Evolutionary conservation across 106 monocot genomes (phyloP).

Genomic region (Gastrodia elata): DNA sequence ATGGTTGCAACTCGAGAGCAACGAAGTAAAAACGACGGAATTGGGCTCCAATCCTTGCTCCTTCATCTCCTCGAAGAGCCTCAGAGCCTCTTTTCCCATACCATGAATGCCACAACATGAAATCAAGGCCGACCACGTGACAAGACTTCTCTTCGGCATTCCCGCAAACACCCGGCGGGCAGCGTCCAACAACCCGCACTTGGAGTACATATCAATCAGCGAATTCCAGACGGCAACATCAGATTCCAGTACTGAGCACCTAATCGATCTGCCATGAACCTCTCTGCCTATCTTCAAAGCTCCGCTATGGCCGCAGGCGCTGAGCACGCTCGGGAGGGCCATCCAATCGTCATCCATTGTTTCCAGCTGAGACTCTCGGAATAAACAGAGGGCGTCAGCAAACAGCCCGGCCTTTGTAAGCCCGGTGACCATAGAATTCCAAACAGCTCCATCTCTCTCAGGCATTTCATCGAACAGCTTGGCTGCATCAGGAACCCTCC

Average conservation of each 20-base stretch:
- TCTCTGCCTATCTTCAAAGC: conserved; percentile 51
- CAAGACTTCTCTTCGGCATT: conserved; percentile 25
- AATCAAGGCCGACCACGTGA: conserved; percentile 54
- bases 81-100: conserved; percentile 26
- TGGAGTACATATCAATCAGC: conserved; percentile 63
- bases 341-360: conserved; percentile 20
- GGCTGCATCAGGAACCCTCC: conserved; percentile 23
- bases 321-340: conserved; percentile 48
- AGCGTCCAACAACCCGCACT: conserved; percentile 41
- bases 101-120: conserved; percentile 50
- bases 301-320: conserved; percentile 33
- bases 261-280: conserved; percentile 43
- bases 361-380: conserved; percentile 18
- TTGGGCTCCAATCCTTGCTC: conserved; percentile 29
- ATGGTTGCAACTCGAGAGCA: conserved; percentile 50
- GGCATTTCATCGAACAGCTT: conserved; percentile 37
- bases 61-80: conserved; percentile 36
- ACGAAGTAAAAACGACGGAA: conserved; percentile 35
- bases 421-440: conserved; percentile 57
- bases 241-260: conserved; percentile 11
- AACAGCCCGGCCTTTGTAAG: conserved; percentile 25
- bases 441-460: conserved; percentile 33
- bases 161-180: conserved; percentile 26
- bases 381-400: conserved; percentile 15
- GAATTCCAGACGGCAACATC: conserved; percentile 37